Evolutionary conservation across 2,329 filamentous ascomycete genomes (phyloP).

Genomic region (Didymella glomerata): DNA sequence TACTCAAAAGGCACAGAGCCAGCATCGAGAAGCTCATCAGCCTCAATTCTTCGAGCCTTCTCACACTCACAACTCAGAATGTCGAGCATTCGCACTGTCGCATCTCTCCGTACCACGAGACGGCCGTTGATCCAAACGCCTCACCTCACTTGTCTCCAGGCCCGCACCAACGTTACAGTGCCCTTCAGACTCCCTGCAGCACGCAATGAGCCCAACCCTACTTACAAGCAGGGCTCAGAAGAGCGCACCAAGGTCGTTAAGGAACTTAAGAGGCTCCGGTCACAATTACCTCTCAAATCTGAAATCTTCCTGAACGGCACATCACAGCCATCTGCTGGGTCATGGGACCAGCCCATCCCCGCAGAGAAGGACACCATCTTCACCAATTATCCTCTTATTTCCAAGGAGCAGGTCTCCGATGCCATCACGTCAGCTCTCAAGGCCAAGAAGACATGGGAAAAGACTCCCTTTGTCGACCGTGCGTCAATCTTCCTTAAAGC

Average conservation of each 20-base stretch:
- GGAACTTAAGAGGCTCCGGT: conserved; percentile 35
- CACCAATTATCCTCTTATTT: conserved; percentile 83
- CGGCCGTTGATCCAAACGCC: conserved; percentile 25
- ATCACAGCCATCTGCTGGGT: conserved; percentile 34
- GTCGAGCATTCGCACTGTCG: conserved; percentile 30
- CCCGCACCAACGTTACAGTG: conserved; percentile 39
- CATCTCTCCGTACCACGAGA: conserved; percentile 22
- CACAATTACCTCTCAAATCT: conserved; percentile 39
- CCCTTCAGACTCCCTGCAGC: conserved; percentile 41
- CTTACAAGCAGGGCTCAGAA: conserved; percentile 39
- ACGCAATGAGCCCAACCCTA: conserved; percentile 43
- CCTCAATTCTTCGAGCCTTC: conserved; percentile 11
- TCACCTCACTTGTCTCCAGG: conserved; percentile 26
- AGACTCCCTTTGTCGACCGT: conserved; percentile 84
- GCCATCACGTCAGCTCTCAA: conserved; percentile 84
- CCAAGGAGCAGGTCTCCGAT: conserved; percentile 72
- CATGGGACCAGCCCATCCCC: conserved; percentile 41
- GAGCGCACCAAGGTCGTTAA: conserved; percentile 39
- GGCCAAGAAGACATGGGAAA: conserved; percentile 85
- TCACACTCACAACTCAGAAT: conserved; percentile 19
- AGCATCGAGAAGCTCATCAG: conserved; percentile 10
- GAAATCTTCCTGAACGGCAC: conserved; percentile 40
- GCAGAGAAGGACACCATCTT: conserved; percentile 71
- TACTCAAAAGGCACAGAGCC: conserved; percentile 23
- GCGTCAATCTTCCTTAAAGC: conserved; percentile 95